Base-by-base conservation (phyloP, 495 filamentous ascomycete species). In the Sabuloglossum arenarium region DNA sequence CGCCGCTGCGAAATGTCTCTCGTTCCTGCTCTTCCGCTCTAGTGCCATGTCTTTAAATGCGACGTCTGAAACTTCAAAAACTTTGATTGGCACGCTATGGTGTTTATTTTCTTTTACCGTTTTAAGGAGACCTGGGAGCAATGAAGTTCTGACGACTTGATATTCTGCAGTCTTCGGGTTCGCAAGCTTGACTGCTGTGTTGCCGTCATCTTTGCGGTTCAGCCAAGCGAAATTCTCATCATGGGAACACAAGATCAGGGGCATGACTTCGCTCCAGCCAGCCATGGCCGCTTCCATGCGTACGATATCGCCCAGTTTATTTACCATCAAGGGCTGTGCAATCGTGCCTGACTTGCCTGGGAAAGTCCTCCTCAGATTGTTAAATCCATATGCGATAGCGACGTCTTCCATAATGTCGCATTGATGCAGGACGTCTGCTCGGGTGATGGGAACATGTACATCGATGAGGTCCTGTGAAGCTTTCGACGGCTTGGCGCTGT, bases 381-480 rank as follows among this genome's bases (percentile, higher is more conserved):
- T 97, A 77, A 93, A 99, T 56, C 91, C 91, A 69, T 95, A 93
- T 19, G 85, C 86, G 58, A 98, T 87, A 19, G 88, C 91, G 19
- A 91, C 80, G 68, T 99, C 91, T 69, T 99, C 91, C 91, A 99
- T 97, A 62, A 99, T 86, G 66, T 99, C 91, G 60, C 85, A 88
- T 67, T 94, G 82, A 68, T 99, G 93, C 21, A 99, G 77, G 23
- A 99, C 83, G 69, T 97, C 91, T 6, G 91, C 89, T 27, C 91
- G 81, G 42, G 86, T 96, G 27, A 88, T 79, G 10, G 91, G 91
- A 42, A 97, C 75, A 31, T 79, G 74, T 24, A 96, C 81, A 56
- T 89, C 80, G 60, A 97, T 76, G 37, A 84, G 65, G 59, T 85
- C 76, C 25, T 72, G 63, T 56, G 83, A 73, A 54, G 74, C 66